Conservation (phyloP, 1,284 basidiomycete species). For the Cutaneotrichosporon cutaneum region DNA sequence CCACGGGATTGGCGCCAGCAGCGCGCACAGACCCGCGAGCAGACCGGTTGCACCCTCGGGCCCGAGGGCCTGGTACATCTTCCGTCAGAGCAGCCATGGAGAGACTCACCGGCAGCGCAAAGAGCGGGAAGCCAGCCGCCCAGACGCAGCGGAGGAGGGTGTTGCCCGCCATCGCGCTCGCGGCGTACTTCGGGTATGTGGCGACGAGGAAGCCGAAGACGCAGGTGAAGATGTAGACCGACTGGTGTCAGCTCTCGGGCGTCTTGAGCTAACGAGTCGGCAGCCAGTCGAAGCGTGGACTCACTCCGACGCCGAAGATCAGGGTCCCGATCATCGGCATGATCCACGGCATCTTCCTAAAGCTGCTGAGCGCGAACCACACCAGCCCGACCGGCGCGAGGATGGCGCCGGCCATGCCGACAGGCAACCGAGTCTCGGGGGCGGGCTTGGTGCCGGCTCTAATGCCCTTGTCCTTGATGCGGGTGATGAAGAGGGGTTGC, state of each 20-base stretch:
- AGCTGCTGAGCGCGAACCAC: neutral
- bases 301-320: neutral
- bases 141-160: neutral
- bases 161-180: neutral
- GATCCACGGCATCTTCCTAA: constrained; percentile 1
- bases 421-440: neutral
- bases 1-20: neutral
- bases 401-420: neutral
- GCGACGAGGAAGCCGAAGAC: constrained; percentile 1
- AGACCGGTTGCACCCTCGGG: neutral
- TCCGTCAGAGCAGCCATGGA: neutral
- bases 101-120: neutral
- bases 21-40: neutral
- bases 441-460: neutral
- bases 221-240: constrained; percentile 3
- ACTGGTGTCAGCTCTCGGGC: neutral
- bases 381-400: neutral
- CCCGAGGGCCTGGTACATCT: neutral
- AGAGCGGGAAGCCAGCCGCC: neutral
- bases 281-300: no score
- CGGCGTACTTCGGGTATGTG: constrained; percentile 1
- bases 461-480: neutral
- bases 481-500: neutral
- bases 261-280: no score
- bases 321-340: neutral